Conservation (phyloP, 2,329 filamentous ascomycete species). For the Cylindrodendrum hubeiense region DNA sequence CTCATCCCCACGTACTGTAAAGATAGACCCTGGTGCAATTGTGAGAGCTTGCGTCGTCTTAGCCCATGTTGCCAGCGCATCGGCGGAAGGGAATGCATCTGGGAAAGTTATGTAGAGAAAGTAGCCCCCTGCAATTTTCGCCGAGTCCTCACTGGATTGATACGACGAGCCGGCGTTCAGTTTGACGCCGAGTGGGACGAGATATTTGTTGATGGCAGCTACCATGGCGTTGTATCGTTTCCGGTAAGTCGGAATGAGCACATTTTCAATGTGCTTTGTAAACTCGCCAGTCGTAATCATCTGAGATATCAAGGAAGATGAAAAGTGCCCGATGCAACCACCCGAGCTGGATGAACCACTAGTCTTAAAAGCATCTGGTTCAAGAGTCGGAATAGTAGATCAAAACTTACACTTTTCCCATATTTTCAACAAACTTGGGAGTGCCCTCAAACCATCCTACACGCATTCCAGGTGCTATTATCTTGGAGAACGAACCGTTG, state of each 20-base stretch:
- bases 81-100: neutral
- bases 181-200: neutral
- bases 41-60: neutral
- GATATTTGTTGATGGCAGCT: neutral
- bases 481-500: slow-evolving; percentile 77
- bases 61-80: neutral
- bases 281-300: neutral
- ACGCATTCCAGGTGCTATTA: slow-evolving; percentile 71
- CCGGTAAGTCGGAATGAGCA: neutral
- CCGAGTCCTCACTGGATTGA: neutral
- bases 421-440: neutral
- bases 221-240: neutral
- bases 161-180: neutral
- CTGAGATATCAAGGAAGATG: neutral
- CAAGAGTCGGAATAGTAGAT: neutral
- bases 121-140: slow-evolving; percentile 6
- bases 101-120: slow-evolving; percentile 7
- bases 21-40: slow-evolving; percentile 5
- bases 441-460: slow-evolving; percentile 64
- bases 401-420: slow-evolving; percentile 9
- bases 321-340: neutral
- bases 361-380: neutral
- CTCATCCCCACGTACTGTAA: neutral
- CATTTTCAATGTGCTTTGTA: neutral
- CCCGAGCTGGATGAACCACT: neutral